These are phyloP conservation scores for Solanum dulcamara DNA, from an alignment of 257 asterid genomes.

Conservation along the genomic window DNA sequence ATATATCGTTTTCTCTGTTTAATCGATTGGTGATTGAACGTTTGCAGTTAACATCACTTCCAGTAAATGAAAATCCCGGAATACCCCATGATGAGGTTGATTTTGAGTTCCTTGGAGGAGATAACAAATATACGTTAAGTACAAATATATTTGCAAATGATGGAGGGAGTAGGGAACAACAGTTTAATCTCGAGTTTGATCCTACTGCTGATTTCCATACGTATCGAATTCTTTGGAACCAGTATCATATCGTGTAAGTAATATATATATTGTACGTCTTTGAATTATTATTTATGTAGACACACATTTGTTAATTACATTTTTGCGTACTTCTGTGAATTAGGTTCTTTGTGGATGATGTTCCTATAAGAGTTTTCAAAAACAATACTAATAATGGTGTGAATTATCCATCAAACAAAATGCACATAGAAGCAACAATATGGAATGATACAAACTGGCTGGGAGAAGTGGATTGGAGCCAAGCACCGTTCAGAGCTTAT, in stretches of 20 bases:
- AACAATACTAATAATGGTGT: slow-evolving; percentile 5
- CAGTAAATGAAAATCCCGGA: not conserved
- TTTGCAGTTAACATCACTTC: slow-evolving; percentile 4
- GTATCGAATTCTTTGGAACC: slow-evolving; percentile 14
- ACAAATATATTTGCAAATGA: slow-evolving; percentile 22
- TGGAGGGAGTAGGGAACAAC: slow-evolving; percentile 16
- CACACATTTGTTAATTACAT: not conserved
- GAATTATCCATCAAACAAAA: slow-evolving; percentile 3
- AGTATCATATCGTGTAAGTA: slow-evolving; percentile 15
- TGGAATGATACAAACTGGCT: slow-evolving; percentile 10
- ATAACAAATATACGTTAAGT: not conserved
- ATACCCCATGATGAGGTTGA: slow-evolving; percentile 15
- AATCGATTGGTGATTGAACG: not conserved
- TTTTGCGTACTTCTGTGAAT: not conserved
- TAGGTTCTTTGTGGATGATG: slow-evolving; percentile 12
- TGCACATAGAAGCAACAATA: slow-evolving; percentile 19
- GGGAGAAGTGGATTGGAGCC: slow-evolving; percentile 6
- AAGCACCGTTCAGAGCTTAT: slow-evolving; percentile 3
- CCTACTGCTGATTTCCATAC: slow-evolving; percentile 1
- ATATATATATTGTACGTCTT: not conserved
- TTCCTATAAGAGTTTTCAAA: slow-evolving; percentile 12
- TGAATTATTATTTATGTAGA: not conserved
- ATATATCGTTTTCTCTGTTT: not conserved
- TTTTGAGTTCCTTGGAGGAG: slow-evolving; percentile 15
- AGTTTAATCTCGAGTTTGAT: slow-evolving; percentile 16